phyloP scores from a whole-genome alignment of 108 stramenopile genomes.

The Bacterosira constricta region DNA sequence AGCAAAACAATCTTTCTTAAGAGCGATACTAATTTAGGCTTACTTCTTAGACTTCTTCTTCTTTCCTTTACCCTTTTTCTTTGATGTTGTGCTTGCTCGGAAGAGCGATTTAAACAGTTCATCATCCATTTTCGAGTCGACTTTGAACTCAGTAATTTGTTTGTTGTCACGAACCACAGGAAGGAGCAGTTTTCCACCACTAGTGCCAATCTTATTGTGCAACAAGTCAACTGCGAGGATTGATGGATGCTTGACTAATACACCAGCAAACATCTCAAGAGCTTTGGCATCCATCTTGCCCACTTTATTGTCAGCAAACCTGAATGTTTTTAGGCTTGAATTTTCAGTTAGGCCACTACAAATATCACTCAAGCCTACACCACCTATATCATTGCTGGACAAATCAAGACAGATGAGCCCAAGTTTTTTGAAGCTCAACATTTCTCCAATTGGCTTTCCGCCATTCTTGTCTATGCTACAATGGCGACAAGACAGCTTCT shows the following conservation, averaged over 20 bases:
- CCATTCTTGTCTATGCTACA: slow-evolving; percentile 51
- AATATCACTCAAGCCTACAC: slow-evolving; percentile 40
- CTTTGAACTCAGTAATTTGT: slow-evolving; percentile 28
- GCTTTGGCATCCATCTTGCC: slow-evolving; percentile 23
- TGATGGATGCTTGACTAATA: slow-evolving; percentile 21
- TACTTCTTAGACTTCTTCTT: slow-evolving; percentile 20
- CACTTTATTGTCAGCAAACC: slow-evolving; percentile 53
- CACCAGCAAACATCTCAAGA: slow-evolving; percentile 37
- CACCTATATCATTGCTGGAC: slow-evolving; percentile 47
- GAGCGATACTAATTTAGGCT: neutral
- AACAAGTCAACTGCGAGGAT: slow-evolving; percentile 45
- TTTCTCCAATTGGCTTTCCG: slow-evolving; percentile 44
- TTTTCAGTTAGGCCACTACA: slow-evolving; percentile 48
- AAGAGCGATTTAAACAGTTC: slow-evolving; percentile 14
- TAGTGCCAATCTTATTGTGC: slow-evolving; percentile 54
- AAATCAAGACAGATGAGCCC: slow-evolving; percentile 43
- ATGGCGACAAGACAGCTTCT: slow-evolving; percentile 53
- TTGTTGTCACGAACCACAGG: slow-evolving; percentile 21
- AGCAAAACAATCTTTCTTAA: slow-evolving; percentile 15
- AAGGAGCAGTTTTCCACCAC: slow-evolving; percentile 29
- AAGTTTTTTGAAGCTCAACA: slow-evolving; percentile 44
- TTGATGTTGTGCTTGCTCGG: slow-evolving; percentile 9
- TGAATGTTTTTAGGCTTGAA: slow-evolving; percentile 30
- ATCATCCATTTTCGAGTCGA: slow-evolving; percentile 33
- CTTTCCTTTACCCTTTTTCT: slow-evolving; percentile 22